phyloP scores from a whole-genome alignment of 495 filamentous ascomycete species.

The Xylaria grammica region DNA sequence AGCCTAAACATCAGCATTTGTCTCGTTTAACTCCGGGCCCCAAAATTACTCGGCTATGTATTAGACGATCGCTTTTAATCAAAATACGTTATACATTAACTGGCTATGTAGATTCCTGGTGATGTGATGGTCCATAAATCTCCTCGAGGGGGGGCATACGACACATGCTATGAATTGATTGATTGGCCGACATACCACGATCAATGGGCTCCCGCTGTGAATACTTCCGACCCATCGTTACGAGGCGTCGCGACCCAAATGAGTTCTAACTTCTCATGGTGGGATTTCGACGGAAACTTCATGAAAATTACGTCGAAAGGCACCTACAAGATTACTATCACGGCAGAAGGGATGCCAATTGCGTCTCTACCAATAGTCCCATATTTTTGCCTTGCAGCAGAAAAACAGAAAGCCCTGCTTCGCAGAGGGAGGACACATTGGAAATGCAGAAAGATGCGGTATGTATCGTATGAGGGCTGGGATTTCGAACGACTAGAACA shows the following conservation, averaged over 20 bases:
- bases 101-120: not conserved
- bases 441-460: not conserved
- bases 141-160: not conserved
- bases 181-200: not conserved
- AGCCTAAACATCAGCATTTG: not conserved
- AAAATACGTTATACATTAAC: not conserved
- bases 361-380: not conserved
- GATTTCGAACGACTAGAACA: slow-evolving; percentile 33
- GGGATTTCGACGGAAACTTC: not conserved
- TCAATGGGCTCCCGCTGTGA: not conserved
- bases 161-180: not conserved
- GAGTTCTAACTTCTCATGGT: not conserved
- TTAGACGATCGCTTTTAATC: not conserved
- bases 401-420: not conserved
- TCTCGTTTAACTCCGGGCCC: not conserved
- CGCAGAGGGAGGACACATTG: not conserved
- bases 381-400: not conserved
- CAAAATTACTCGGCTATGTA: not conserved
- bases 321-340: not conserved
- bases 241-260: not conserved
- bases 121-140: not conserved
- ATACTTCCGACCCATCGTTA: not conserved
- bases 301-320: not conserved
- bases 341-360: not conserved
- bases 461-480: not conserved